Percentiles rank a stretch among this genome's conserved stretches.
These are phyloP conservation scores for Flaveria bidentis DNA, from an alignment of 129 eudicot genomes.

Conservation along the genomic window DNA sequence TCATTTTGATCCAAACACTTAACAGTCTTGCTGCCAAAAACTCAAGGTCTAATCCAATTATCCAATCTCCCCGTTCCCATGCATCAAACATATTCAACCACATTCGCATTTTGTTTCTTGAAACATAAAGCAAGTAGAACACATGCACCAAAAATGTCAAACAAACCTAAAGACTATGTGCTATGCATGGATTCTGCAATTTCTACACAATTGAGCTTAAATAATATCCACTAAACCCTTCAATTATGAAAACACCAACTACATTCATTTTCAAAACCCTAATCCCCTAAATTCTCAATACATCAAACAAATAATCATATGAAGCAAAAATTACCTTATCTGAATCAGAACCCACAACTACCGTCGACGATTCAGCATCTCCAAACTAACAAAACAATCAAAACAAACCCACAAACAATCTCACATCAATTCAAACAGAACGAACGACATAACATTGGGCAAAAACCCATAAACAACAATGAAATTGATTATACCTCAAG, in stretches of 20 bases:
- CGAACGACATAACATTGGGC: background rate
- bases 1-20: background rate
- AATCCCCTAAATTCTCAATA: constrained; percentile 16
- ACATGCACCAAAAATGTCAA: background rate
- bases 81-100: background rate
- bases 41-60: background rate
- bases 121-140: background rate
- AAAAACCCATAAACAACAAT: background rate
- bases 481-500: constrained; percentile 21
- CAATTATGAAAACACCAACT: background rate
- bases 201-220: background rate
- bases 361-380: constrained; percentile 31
- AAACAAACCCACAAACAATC: background rate
- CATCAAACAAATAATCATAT: background rate
- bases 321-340: constrained; percentile 30
- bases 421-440: constrained; percentile 10
- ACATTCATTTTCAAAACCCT: constrained; percentile 18
- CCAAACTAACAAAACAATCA: constrained; percentile 18
- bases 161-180: background rate
- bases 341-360: constrained; percentile 26
- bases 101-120: background rate
- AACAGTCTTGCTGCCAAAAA: background rate
- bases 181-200: background rate
- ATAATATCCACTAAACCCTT: background rate
- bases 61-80: background rate